Base-by-base conservation (phyloP, 768 basidiomycete genomes). In the Phanerodontia chrysosporium region DNA sequence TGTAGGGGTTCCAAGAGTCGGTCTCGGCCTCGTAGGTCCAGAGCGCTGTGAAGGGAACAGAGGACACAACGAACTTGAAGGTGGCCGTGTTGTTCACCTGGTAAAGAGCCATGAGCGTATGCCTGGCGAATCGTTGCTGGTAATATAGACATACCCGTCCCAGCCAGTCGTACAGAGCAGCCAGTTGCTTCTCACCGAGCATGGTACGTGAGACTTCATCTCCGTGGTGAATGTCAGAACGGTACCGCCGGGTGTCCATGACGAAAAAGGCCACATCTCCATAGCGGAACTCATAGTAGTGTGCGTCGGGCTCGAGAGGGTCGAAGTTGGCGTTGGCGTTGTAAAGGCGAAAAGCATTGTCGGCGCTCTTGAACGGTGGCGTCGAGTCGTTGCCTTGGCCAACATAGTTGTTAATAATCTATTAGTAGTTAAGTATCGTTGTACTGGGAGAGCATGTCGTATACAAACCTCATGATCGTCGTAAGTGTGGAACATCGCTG, bases 211-310 rank as follows among this genome's bases (percentile, higher is more conserved):
- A 79, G 25, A 68, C 69, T 8, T 72, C 69, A 24, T 77, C 78
- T 0, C 71, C 69, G 0, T 69, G 69, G n/a, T 66, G 65, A 14
- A 76, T 70, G 48, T 74, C 67, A 3, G 80, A 79, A 22, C 87
- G 79, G 66, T 87, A 80, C 6, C 80, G 75, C 18, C 87, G 77
- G 1, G 86, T 88, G 72, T 91, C 89, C 74, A 86, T 73, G n/a
- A 90, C 86, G 73, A 90, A 92, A 70, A 87, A 90, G 0, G 87
- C 85, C 8, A 76, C 75, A 64, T 92, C 89, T 0, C 83, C 87
- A 62, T 86, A 80, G 32, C 76, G 75, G 71, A 87, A 87, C 54
- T 81, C 78, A 65, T 78, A 87, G 66, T 85, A 86, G 60, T 81
- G 73, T 52, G 76, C 74, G 27, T 74, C 80, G 7, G 72, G 67